Evolutionary conservation across 257 asterid species (phyloP), one percentile per base, ranked within the genome.

Genomic region (Coffea eugenioides): DNA sequence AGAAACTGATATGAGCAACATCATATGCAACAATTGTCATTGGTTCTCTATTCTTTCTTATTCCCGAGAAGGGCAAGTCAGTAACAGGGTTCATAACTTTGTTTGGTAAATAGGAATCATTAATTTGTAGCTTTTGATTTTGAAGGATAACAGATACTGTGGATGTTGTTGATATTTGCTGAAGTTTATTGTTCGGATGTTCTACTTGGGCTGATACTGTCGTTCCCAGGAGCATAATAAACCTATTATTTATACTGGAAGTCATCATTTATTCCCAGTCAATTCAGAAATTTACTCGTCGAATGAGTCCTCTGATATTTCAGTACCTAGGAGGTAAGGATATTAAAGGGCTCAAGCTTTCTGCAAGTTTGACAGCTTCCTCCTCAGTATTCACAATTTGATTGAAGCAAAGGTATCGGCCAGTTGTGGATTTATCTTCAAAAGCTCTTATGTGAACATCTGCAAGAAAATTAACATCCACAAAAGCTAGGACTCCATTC

Each of bases 361-460:
- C 61, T 43, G 84, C 89, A 52, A 88, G 85, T 77, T 85, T 82
- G 21, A 85, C 75, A 67, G 85, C 83, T 77, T 83, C 88, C 43
- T 78, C 77, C 62, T 88, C 89, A n/a, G 83, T 69, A 66, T 45
- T 88, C 18, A 88, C 86, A 25, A 82, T 84, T 31, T 78, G 86
- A 56, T 84, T 80, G 81, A 88, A 87, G 83, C 90, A 87, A 10
- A 87, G 78, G 59, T 85, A 87, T 74, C 90, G 74, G 20, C 90
- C 90, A 45, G 85, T 68, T 18, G 87, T 85, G 25, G 89, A 83
- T 21, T 34, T 75, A 71, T 87, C 86, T 46, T 85, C 89, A 27
- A 87, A 87, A 62, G 90, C 90, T 75, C 86, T 73, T 57, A 87
- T 70, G 48, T 87, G 90, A 82, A 87, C 90, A 70, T 87, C 86